Base-by-base conservation (phyloP, 805 yeast species). In the Scheffersomyces ergatensis region DNA sequence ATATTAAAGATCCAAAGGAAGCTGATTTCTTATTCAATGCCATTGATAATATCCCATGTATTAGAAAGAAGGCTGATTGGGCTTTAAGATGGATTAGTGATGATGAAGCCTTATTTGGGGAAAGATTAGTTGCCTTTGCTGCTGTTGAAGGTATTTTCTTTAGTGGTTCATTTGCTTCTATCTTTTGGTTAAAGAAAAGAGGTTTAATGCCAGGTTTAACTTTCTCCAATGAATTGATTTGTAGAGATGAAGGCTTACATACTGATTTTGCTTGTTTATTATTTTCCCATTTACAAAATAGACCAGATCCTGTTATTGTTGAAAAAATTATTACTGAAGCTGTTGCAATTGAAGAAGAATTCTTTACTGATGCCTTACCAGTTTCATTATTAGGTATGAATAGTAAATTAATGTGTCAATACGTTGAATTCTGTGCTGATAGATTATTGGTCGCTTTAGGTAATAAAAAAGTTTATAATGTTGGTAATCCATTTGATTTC, bases 181-280 rank as follows among this genome's bases (percentile, higher is more conserved):
- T 92, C 63, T 92, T 92, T 76, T 92, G 99, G 99, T 82, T 92
- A 62, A 92, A 93, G 82, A 92, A 92, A 82, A 85, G 97, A 69
- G 99, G 99, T 64, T 76, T 92, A 62, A 92, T 92, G 99, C 98
- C 99, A 27, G 99, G 99, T 62, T 77, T 92, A 58, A 92, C 98
- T 33, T 93, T 92, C 78, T 90, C 98, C 42, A 92, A 92, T 70
- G 99, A 92, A 72, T 81, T 92, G 63, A 92, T 92, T 58, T 89
- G 96, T 63, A 89, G 99, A 72, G 99, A 92, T 68, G 99, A 92
- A 76, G 99, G 99, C 66, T 76, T 93, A 70, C 99, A 92, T 72
- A 92, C 99, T 39, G 99, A 92, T 72, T 92, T 93, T 68, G 99
- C 98, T 23, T 93, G 98, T 69, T 76, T 92, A 62, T 76, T 92